Evolutionary conservation across 148 eudicot genomes (phyloP), one percentile per base, ranked within the genome.

Genomic region (Fagopyrum tataricum): DNA sequence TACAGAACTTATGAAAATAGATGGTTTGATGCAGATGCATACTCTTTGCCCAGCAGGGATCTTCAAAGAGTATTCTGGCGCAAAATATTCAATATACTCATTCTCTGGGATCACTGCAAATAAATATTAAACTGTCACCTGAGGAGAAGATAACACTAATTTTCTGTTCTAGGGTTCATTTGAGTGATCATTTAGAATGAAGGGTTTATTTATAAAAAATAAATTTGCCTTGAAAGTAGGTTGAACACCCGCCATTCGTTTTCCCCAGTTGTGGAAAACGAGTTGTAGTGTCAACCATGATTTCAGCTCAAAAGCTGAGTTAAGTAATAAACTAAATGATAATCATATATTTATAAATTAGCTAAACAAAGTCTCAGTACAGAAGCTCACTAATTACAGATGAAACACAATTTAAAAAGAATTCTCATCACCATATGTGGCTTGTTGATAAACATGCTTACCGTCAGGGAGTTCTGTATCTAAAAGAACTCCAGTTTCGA

Each of bases 101-200:
- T 95, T 95, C 26, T 95, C 90, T 67, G 98, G 97, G 76, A 95
- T 95, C 75, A 88, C 98, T 95, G 98, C 87, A 82, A 80, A 39
- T 74, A 79, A 46, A 42, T 26, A 55, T 69, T 44, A 82, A 46
- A 46, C 44, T 46, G 48, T 64, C 39, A 64, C 15, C 9, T 64
- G 4, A 31, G 2, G 20, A 37, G 69, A 64, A 15, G 69, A 37
- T 64, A 13, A 18, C 69, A 64, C 69, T 37, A 37, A 37, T 31
- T 39, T 23, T 56, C 21, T 56, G 5, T 9, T 39, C 14, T 67
- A 31, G 37, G 37, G 37, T 31, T 31, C 37, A 31, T 31, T 31
- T 31, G 37, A 31, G 2, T 0, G 37, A 31, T 31, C 37, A 31
- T 31, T 31, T 31, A 31, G 37, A 31, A 31, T 31, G 0, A 31